These are phyloP conservation scores for Trifolium dubium DNA, from an alignment of 306 rosid genomes.

Conservation along the genomic window DNA sequence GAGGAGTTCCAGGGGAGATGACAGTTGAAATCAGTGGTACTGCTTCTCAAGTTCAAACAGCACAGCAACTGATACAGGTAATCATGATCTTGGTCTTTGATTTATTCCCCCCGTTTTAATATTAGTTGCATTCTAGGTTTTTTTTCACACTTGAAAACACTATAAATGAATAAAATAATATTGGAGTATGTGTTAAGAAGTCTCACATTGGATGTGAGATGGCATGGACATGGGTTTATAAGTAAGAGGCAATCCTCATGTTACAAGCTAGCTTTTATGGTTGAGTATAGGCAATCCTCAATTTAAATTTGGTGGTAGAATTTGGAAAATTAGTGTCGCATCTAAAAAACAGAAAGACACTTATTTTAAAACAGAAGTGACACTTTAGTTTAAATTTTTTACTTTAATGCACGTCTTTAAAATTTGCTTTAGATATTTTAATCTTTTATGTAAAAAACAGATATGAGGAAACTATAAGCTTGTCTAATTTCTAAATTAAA, in stretches of 20 bases:
- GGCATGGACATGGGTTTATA: too few species aligned
- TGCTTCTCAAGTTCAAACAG: slow-evolving; percentile 93
- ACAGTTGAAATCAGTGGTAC: slow-evolving; percentile 97
- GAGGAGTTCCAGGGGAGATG: slow-evolving; percentile 99
- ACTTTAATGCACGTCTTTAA: neutral
- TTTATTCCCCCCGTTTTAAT: neutral
- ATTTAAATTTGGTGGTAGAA: neutral
- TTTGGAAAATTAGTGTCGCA: neutral
- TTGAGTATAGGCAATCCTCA: too few species aligned
- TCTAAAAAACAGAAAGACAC: neutral
- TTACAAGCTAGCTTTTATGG: too few species aligned
- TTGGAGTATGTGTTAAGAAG: neutral
- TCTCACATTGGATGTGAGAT: too few species aligned
- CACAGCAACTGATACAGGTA: slow-evolving; percentile 97
- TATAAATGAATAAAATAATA: neutral
- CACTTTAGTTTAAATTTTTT: neutral
- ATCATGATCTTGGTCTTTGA: slow-evolving; percentile 36
- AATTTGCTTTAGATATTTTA: neutral
- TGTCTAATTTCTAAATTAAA: too few species aligned
- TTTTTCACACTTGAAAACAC: neutral
- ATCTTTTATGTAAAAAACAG: slow-evolving; percentile 9
- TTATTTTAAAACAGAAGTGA: neutral
- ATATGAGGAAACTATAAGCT: too few species aligned
- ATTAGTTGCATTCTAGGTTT: neutral
- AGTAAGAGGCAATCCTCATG: too few species aligned